Base-by-base conservation (phyloP, 352 stramenopile species). In the Phytophthora niederhauseri region DNA sequence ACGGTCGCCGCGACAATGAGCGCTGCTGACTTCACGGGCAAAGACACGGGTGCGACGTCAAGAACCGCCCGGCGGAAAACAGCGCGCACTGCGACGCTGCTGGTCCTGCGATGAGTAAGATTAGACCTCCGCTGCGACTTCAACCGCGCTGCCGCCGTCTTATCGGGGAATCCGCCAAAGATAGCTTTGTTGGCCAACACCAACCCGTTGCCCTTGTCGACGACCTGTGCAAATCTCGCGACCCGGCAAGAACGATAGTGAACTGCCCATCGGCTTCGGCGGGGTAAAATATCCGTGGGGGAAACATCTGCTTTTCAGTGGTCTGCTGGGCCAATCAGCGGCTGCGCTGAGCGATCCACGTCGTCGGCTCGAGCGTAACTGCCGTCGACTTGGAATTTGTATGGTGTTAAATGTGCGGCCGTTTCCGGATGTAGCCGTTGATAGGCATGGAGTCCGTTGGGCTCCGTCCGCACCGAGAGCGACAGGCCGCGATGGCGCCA, bases 401-500 rank as follows among this genome's bases (percentile, higher is more conserved):
- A 26, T 31, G 20, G 19, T 64, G 62, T 64, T 58, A 67, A 67
- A 61, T 56, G 48, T 17, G 12, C 9, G 12, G 26, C 54, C 17
- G 46, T 64, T 64, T 64, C 19, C 4, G 26, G 7, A 36, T 19
- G 36, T 31, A 31, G 36, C 38, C 52, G 43, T 68, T 67, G 41
- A 61, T 34, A 41, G 20, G 20, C 46, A 41, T 46, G 20, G n/a
- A 61, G 14, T 49, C 66, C 66, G 60, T 68, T 66, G 64, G 17
- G 19, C 22, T 62, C 22, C 51, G 15, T 46, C 53, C 53, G 30
- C 51, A 68, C 61, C 53, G 60, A 64, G 53, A 72, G 53, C 45
- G 61, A 73, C 60, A 70, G 60, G 60, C 65, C 41, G 2, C 17
- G 31, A 20, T 61, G 61, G 24, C 66, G 66, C 31, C 41, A 63